phyloP scores from a whole-genome alignment of 208 protist genomes.

The Trypanosoma conorhini region DNA sequence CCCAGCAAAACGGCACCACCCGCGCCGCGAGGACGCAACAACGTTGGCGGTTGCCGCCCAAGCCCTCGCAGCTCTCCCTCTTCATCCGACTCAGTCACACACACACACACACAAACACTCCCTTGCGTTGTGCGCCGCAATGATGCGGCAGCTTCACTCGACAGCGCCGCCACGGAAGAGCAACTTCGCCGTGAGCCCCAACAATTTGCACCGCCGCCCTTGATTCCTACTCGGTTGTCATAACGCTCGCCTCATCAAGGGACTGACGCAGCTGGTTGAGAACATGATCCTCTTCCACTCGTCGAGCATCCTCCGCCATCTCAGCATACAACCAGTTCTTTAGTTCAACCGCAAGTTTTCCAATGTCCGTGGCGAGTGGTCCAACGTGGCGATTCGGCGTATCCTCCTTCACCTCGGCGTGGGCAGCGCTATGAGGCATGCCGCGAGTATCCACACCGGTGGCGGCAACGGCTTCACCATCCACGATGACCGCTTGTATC shows the following conservation, averaged over 20 bases:
- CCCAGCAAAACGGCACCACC: background rate
- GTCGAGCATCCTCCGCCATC: conserved; percentile 35
- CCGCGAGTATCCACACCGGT: background rate
- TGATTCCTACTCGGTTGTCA: background rate
- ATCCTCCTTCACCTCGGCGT: background rate
- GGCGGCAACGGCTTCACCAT: background rate
- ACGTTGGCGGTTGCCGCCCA: background rate
- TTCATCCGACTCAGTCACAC: no score
- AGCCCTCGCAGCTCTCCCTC: background rate
- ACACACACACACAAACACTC: no score
- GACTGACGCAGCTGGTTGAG: conserved; percentile 25
- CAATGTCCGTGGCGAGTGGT: background rate
- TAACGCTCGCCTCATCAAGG: conserved; percentile 16
- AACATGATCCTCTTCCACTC: conserved; percentile 33
- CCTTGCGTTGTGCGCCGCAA: background rate
- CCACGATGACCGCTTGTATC: conserved; percentile 1
- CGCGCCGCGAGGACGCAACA: background rate
- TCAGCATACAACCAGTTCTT: conserved; percentile 52
- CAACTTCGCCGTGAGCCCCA: background rate
- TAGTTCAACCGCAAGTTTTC: conserved; percentile 28
- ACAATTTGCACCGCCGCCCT: background rate
- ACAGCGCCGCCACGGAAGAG: background rate
- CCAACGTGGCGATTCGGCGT: background rate
- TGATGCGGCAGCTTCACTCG: background rate
- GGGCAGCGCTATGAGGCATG: background rate